Evolutionary conservation across 495 filamentous ascomycete species (phyloP).

Genomic region (Penicillium egyptiacum): DNA sequence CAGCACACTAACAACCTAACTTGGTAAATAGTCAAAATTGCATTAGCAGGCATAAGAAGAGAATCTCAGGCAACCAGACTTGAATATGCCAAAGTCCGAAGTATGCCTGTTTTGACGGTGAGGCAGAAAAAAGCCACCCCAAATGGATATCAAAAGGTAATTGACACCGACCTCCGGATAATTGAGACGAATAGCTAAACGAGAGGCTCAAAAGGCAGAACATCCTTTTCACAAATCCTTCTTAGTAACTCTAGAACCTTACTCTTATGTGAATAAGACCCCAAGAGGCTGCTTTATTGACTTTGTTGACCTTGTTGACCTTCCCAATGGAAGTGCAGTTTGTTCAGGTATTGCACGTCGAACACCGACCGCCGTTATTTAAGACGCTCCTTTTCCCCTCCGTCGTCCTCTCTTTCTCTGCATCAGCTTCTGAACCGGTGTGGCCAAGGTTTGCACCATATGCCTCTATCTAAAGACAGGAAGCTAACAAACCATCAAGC

Average conservation of each 20-base stretch:
- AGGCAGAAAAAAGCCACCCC: not conserved
- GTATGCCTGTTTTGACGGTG: not conserved
- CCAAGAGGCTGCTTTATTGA: not conserved
- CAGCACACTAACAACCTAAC: not conserved
- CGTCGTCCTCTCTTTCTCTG: not conserved
- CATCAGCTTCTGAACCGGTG: not conserved
- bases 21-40: not conserved
- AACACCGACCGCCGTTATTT: not conserved
- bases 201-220: not conserved
- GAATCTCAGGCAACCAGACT: not conserved
- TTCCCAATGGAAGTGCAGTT: not conserved
- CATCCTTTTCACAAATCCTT: not conserved
- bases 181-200: not conserved
- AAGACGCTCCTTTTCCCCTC: not conserved
- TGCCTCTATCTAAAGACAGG: not conserved
- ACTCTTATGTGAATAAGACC: not conserved
- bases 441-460: slow-evolving; percentile 1
- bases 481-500: not conserved
- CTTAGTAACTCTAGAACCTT: not conserved
- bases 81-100: not conserved
- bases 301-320: not conserved
- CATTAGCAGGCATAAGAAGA: not conserved
- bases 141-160: not conserved
- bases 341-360: not conserved
- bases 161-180: not conserved